phyloP scores from a whole-genome alignment of 192 early-diverging fungal species.

The Entrophospora sp. region DNA sequence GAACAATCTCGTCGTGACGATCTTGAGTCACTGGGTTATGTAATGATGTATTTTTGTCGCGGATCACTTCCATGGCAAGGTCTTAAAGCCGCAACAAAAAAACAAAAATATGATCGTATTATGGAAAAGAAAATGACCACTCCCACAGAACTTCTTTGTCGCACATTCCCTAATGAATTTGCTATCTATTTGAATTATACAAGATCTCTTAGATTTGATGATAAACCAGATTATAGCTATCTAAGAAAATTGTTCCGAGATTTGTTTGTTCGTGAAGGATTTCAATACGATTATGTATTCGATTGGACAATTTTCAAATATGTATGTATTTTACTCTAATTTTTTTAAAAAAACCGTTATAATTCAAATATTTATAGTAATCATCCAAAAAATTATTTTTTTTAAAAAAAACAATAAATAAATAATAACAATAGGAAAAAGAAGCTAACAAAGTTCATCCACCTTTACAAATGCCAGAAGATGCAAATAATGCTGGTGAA shows the following conservation, averaged over 20 bases:
- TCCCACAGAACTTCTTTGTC: slow-evolving; percentile 72
- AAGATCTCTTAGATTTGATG: slow-evolving; percentile 78
- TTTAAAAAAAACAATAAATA: background rate
- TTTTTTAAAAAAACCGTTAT: background rate
- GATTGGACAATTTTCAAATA: slow-evolving; percentile 80
- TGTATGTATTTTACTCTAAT: slow-evolving; percentile 27
- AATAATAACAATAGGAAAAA: slow-evolving; percentile 18
- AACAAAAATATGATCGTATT: slow-evolving; percentile 92
- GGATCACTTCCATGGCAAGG: slow-evolving; percentile 92
- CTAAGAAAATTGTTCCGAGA: slow-evolving; percentile 81
- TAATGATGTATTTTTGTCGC: slow-evolving; percentile 86
- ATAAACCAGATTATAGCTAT: slow-evolving; percentile 86
- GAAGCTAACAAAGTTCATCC: slow-evolving; percentile 17
- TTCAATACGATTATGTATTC: slow-evolving; percentile 82
- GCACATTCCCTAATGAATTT: slow-evolving; percentile 79
- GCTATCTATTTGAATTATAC: slow-evolving; percentile 82
- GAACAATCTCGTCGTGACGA: slow-evolving; percentile 89
- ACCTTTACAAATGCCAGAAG: slow-evolving; percentile 14
- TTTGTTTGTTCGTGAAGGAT: slow-evolving; percentile 73
- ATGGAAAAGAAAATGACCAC: slow-evolving; percentile 91
- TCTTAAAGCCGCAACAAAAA: slow-evolving; percentile 79
- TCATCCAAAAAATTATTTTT: background rate
- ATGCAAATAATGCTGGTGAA: background rate
- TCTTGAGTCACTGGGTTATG: slow-evolving; percentile 82
- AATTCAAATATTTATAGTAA: background rate